Percentiles rank a stretch among this genome's conserved stretches.
Conservation (phyloP, 345 rosid species). For the Camelina sativa region DNA sequence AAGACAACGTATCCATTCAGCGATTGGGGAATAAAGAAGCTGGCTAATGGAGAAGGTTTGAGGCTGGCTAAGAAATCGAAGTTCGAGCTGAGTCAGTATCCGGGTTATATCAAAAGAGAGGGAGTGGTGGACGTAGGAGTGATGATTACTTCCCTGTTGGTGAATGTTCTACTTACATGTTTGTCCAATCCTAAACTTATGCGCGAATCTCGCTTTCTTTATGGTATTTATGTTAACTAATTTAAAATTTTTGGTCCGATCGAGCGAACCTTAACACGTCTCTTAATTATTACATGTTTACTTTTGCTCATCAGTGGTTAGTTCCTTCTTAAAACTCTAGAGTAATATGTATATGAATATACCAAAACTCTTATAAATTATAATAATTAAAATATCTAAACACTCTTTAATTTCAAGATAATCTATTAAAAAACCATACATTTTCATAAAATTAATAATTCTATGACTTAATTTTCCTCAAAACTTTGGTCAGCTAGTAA, state of each 20-base stretch:
- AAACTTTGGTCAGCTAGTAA: not conserved
- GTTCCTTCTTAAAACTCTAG: not conserved
- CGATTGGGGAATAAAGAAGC: constrained; percentile 46
- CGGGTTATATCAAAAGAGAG: constrained; percentile 62
- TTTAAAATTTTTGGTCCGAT: not conserved
- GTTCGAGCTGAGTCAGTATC: constrained; percentile 48
- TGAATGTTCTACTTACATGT: constrained; percentile 40
- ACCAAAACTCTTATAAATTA: not conserved
- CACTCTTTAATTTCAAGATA: not conserved
- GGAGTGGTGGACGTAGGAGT: constrained; percentile 48
- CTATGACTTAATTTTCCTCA: too few relatives aligned
- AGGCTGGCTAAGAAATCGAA: constrained; percentile 29
- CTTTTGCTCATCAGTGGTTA: not conserved
- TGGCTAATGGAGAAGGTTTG: constrained; percentile 49
- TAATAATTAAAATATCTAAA: too few relatives aligned
- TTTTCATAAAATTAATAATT: too few relatives aligned
- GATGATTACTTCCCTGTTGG: constrained; percentile 33
- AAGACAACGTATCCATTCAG: constrained; percentile 55
- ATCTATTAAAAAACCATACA: not conserved
- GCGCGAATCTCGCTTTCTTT: not conserved
- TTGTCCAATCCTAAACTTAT: not conserved
- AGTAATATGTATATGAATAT: not conserved
- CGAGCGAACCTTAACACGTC: not conserved
- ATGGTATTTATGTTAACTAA: not conserved
- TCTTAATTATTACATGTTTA: not conserved